Percentiles rank a stretch among this genome's conserved stretches.
Conservation (phyloP, 768 basidiomycete genomes). For the Sutorius australiensis region DNA sequence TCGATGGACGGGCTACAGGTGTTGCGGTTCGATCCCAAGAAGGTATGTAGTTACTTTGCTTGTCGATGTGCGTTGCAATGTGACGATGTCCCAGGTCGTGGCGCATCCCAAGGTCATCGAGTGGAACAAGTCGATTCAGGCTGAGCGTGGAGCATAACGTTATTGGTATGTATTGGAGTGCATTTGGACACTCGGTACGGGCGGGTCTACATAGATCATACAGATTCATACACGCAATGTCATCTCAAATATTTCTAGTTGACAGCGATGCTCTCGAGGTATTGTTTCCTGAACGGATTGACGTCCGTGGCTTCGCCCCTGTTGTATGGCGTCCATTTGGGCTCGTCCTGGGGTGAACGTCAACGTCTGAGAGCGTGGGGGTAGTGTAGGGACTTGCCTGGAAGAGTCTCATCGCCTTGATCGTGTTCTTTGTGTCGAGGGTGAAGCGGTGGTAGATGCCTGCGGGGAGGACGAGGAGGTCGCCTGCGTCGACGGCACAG, state of each 20-base stretch:
- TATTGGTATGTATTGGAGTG: constrained; percentile 9
- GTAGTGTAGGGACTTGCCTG: constrained; percentile 44
- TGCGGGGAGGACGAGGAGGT: constrained; percentile 82
- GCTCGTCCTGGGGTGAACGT: constrained; percentile 62
- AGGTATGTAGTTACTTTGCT: constrained; percentile 30
- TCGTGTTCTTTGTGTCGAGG: constrained; percentile 67
- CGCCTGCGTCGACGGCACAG: constrained; percentile 68
- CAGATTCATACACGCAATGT: not conserved
- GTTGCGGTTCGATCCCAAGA: constrained; percentile 48
- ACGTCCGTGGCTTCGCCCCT: constrained; percentile 57
- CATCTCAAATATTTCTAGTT: constrained; percentile 11
- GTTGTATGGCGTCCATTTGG: constrained; percentile 83
- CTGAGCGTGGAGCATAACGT: not conserved
- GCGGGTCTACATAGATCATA: not conserved
- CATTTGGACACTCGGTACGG: not conserved
- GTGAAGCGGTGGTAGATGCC: constrained; percentile 97
- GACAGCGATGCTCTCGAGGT: constrained; percentile 50
- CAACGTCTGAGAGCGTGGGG: not conserved
- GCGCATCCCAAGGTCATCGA: constrained; percentile 43
- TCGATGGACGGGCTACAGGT: constrained; percentile 53
- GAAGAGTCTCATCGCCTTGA: constrained; percentile 82
- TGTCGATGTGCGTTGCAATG: not conserved
- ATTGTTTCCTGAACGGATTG: constrained; percentile 60
- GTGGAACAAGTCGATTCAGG: constrained; percentile 36
- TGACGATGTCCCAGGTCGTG: constrained; percentile 31